These are phyloP conservation scores for Pyricularia pennisetigena DNA, from an alignment of 2,329 filamentous ascomycete genomes.

Conservation along the genomic window DNA sequence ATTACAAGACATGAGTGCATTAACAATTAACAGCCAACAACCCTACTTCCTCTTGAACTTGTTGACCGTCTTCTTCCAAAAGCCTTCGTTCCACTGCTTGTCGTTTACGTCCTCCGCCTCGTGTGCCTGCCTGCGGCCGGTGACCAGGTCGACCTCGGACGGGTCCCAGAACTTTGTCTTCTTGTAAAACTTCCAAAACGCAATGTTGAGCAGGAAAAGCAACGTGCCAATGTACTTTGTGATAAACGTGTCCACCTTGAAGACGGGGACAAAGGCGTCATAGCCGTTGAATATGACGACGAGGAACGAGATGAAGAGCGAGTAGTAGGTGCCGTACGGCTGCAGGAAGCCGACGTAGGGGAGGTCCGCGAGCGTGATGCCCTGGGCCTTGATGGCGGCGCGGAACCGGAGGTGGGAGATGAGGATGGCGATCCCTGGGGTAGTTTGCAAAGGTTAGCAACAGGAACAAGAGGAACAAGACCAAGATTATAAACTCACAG, in stretches of 20 bases:
- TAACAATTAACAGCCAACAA: not conserved
- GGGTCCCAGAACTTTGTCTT: not conserved
- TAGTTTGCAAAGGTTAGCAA: constrained; percentile 24
- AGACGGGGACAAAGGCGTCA: not conserved
- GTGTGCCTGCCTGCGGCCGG: not conserved
- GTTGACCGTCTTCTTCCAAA: not conserved
- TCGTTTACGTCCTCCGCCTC: not conserved
- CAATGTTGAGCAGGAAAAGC: not conserved
- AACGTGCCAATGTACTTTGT: not conserved
- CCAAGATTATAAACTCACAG: constrained; percentile 24
- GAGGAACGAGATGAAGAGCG: not conserved
- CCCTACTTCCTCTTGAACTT: not conserved
- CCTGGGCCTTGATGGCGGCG: constrained; percentile 42
- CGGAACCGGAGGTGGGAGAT: constrained; percentile 58
- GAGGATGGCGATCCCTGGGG: constrained; percentile 55
- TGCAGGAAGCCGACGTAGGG: not conserved
- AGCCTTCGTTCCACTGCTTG: not conserved
- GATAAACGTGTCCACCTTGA: not conserved
- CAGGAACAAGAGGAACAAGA: no score
- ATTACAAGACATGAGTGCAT: no score
- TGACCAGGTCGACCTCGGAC: not conserved
- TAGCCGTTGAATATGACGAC: not conserved
- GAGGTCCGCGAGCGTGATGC: constrained; percentile 32
- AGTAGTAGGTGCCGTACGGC: not conserved
- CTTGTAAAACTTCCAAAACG: not conserved